Base-by-base conservation (phyloP, 2,329 filamentous ascomycete species). In the Apiospora pterosperma region DNA sequence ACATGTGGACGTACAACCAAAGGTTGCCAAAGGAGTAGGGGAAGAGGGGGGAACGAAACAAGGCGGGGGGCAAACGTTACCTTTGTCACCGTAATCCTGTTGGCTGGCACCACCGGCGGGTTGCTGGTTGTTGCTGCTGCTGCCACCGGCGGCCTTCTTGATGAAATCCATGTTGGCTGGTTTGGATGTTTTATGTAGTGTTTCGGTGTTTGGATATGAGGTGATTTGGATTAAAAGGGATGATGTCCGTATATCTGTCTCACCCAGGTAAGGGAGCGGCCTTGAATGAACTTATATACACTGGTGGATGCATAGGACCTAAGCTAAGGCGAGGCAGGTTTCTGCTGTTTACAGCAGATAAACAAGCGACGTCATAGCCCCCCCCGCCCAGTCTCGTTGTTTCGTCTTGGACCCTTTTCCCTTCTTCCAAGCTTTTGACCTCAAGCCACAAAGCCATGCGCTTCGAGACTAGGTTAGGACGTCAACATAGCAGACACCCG, bases 1-100 rank as follows among this genome's bases (percentile, higher is more conserved):
- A n/a, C n/a, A n/a, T n/a, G n/a, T n/a, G n/a, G n/a, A n/a, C n/a
- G n/a, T n/a, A n/a, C n/a, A n/a, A n/a, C 55, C 6, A 25, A 5
- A n/a, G 23, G 28, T n/a, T n/a, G n/a, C n/a, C n/a, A 12, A 31
- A 8, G 25, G 19, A 12, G 10, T 28, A 5, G 14, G 8, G n/a
- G 23, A 14, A 11, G 23, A 38, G 36, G 14, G 34, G 19, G 14
- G 11, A 25, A 14, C n/a, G 21, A 11, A 10, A 65, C 71, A 64
- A n/a, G n/a, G n/a, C n/a, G n/a, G n/a, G n/a, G n/a, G n/a, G n/a
- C n/a, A n/a, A n/a, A n/a, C n/a, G n/a, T n/a, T 64, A 72, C 75
- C 69, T 67, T 72, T 76, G 70, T 77, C 76, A 44, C 72, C 73
- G 44, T 71, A 69, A 66, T 77, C 76, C 42, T 74, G 69, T 63